phyloP scores from a whole-genome alignment of 495 filamentous ascomycete genomes.

The Parathielavia hyrcaniae region DNA sequence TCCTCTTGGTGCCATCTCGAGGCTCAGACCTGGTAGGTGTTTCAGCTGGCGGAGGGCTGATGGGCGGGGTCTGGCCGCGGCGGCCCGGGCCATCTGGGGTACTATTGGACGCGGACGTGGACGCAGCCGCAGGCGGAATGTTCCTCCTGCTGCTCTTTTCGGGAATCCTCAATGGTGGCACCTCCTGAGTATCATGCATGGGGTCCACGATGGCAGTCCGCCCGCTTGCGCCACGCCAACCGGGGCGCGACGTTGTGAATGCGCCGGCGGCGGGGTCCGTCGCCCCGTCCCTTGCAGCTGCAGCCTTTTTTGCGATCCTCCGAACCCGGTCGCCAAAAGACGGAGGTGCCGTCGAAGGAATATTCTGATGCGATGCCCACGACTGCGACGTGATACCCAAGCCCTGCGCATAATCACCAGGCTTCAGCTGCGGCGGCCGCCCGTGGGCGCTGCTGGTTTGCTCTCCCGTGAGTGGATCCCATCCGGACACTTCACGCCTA shows the following conservation, averaged over 20 bases:
- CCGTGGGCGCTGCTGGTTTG: conserved; percentile 40
- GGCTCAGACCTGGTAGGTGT: conserved; percentile 23
- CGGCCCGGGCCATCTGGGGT: conserved; percentile 15
- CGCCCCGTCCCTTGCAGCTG: conserved; percentile 20
- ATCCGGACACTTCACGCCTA: conserved; percentile 33
- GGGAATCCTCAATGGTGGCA: conserved; percentile 41
- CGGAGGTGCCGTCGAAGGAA: conserved; percentile 10
- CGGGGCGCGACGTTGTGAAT: conserved; percentile 37
- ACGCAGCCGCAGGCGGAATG: conserved; percentile 18
- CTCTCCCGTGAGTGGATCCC: conserved; percentile 49
- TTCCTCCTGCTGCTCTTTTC: conserved; percentile 40
- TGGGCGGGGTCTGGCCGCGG: conserved; percentile 32
- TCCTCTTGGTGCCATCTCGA: conserved; percentile 27
- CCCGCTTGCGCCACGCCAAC: conserved; percentile 51
- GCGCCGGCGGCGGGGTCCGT: conserved; percentile 33
- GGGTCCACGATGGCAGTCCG: conserved; percentile 44
- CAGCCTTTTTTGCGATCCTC: conserved; percentile 37
- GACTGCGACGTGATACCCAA: conserved; percentile 29
- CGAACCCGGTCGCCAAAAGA: conserved; percentile 45
- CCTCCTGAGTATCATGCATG: conserved; percentile 39
- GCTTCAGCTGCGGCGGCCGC: conserved; percentile 43
- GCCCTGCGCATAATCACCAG: conserved; percentile 40
- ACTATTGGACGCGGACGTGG: conserved; percentile 13
- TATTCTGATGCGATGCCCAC: conserved; percentile 23
- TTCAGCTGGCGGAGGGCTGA: conserved; percentile 34